These are phyloP conservation scores for Sistotremastrum suecicum DNA, from an alignment of 768 basidiomycete genomes.

Conservation along the genomic window DNA sequence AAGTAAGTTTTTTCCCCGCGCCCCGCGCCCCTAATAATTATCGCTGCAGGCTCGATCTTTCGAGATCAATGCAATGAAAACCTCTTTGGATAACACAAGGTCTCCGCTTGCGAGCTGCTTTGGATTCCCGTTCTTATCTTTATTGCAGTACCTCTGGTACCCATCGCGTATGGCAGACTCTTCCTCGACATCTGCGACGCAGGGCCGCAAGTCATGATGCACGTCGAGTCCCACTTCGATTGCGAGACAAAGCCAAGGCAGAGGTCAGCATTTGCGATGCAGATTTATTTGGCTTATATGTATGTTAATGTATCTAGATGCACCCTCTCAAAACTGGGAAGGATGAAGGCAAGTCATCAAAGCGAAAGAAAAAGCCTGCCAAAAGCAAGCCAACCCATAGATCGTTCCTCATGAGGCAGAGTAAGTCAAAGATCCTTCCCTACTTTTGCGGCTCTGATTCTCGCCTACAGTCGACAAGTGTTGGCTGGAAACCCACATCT, in stretches of 20 bases:
- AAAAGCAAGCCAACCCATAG: no score
- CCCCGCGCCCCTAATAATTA: background rate
- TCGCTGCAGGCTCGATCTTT: conserved; percentile 60
- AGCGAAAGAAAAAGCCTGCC: conserved; percentile 24
- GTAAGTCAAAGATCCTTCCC: conserved; percentile 24
- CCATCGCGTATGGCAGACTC: conserved; percentile 80
- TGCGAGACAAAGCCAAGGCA: conserved; percentile 66
- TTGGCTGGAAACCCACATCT: conserved; percentile 94
- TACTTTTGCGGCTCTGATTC: background rate
- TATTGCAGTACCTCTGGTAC: conserved; percentile 46
- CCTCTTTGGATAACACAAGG: conserved; percentile 72
- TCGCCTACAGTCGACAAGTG: conserved; percentile 54
- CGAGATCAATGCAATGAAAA: conserved; percentile 86
- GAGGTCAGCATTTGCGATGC: conserved; percentile 40
- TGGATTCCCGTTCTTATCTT: background rate
- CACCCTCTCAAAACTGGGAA: conserved; percentile 49
- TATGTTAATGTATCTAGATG: background rate
- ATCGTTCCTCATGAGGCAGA: conserved; percentile 53
- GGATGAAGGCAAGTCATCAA: conserved; percentile 37
- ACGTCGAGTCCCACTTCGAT: conserved; percentile 71
- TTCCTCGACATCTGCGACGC: conserved; percentile 82
- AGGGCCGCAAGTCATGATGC: conserved; percentile 93
- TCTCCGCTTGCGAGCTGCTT: conserved; percentile 13
- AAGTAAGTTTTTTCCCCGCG: conserved; percentile 43
- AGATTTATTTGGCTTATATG: background rate